These are phyloP conservation scores for Pseudogymnoascus sp. DNA, from an alignment of 2,329 filamentous ascomycete genomes.

Conservation along the genomic window DNA sequence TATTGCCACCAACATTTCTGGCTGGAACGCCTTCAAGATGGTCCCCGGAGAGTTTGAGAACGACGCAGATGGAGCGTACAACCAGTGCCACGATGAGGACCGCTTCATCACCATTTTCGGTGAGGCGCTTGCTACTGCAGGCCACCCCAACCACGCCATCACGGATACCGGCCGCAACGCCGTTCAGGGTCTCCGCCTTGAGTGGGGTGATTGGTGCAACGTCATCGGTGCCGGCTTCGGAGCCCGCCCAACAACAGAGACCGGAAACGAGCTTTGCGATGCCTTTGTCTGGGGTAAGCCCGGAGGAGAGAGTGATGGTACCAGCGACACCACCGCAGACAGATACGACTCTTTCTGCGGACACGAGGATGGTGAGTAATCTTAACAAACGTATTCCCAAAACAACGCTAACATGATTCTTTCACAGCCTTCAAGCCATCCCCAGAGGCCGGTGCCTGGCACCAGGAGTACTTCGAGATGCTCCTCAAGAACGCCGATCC, in stretches of 20 bases:
- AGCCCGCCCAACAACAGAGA: slow-evolving; percentile 24
- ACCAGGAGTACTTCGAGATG: slow-evolving; percentile 38
- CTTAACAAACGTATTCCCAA: slow-evolving; percentile 37
- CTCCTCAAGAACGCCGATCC: slow-evolving; percentile 34
- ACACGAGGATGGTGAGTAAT: slow-evolving; percentile 41
- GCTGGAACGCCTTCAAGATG: slow-evolving; percentile 40
- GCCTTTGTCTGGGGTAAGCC: slow-evolving; percentile 31
- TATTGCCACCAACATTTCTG: slow-evolving; percentile 49
- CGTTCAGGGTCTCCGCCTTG: slow-evolving; percentile 35
- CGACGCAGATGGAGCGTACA: slow-evolving; percentile 40
- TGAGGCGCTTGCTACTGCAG: slow-evolving; percentile 25
- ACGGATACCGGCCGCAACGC: slow-evolving; percentile 43
- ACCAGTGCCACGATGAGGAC: slow-evolving; percentile 35
- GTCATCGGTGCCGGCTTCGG: slow-evolving; percentile 28
- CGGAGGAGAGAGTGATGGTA: slow-evolving; percentile 28
- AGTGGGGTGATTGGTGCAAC: slow-evolving; percentile 41
- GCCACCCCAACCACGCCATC: slow-evolving; percentile 36
- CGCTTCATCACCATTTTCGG: slow-evolving; percentile 35
- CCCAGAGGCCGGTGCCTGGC: slow-evolving; percentile 36
- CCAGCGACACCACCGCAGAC: slow-evolving; percentile 27
- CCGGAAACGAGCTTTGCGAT: slow-evolving; percentile 24
- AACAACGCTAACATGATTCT: slow-evolving; percentile 2
- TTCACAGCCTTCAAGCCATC: slow-evolving; percentile 31
- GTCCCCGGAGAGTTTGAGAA: slow-evolving; percentile 26
- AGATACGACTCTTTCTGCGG: slow-evolving; percentile 45